These are phyloP conservation scores for Solanum virginianum DNA, from an alignment of 257 asterid species.

Conservation along the genomic window DNA sequence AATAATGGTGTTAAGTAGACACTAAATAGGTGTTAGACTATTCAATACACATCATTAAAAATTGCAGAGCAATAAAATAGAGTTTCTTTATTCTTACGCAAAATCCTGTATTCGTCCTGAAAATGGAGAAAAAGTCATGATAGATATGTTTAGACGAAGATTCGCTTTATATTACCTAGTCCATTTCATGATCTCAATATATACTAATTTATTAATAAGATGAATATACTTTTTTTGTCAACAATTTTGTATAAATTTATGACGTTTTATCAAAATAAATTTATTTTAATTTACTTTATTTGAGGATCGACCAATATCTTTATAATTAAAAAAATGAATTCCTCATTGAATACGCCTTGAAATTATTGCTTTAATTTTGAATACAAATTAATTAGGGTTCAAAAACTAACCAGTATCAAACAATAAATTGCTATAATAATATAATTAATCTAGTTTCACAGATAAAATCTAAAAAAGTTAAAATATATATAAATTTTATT, in stretches of 20 bases:
- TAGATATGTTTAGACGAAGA: no score
- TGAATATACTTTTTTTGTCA: background rate
- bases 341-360: background rate
- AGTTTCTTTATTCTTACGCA: background rate
- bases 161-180: background rate
- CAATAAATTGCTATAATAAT: rapidly evolving
- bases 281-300: background rate
- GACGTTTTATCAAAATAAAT: background rate
- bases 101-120: rapidly evolving
- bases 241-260: background rate
- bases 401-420: background rate
- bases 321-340: background rate
- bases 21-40: background rate
- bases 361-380: background rate
- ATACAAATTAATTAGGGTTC: background rate
- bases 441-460: background rate
- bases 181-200: background rate
- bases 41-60: background rate
- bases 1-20: background rate
- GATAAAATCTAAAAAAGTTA: background rate
- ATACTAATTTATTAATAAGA: no score
- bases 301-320: background rate
- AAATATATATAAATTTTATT: background rate
- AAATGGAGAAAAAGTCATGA: background rate
- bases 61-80: background rate